A percentile compares a stretch with the other conserved stretches of the same genome.
Evolutionary conservation across 2,329 filamentous ascomycete species (phyloP).

Genomic region (Polytolypa hystricis): DNA sequence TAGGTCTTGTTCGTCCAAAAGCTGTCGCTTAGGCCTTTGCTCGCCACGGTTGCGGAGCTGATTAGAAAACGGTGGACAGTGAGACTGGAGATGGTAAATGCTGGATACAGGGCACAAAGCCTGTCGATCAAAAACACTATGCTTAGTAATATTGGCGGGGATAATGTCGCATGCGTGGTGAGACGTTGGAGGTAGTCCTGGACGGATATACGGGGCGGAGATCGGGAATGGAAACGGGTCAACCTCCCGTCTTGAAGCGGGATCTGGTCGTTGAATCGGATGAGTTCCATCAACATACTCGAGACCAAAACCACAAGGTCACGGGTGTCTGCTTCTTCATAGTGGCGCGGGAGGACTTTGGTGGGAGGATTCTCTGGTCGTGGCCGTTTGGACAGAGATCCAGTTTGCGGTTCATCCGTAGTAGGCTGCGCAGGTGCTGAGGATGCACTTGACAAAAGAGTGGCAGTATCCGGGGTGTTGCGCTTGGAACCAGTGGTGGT

Average conservation of each 20-base stretch:
- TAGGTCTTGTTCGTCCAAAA: constrained; percentile 99
- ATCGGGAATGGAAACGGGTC: constrained; percentile 87
- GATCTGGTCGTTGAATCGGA: constrained; percentile 80
- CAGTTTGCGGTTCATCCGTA: constrained; percentile 10
- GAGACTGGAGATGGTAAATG: constrained; percentile 91
- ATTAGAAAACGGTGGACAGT: constrained; percentile 97
- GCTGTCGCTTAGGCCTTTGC: constrained; percentile 88
- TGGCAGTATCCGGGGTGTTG: constrained; percentile 12
- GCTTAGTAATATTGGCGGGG: constrained; percentile 84
- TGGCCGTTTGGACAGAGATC: constrained; percentile 35
- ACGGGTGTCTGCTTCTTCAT: constrained; percentile 70
- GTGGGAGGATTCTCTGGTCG: constrained; percentile 34
- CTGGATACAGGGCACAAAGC: constrained; percentile 79
- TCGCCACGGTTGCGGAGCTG: constrained; percentile 86
- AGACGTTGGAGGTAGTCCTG: constrained; percentile 86
- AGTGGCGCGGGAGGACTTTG: constrained; percentile 53
- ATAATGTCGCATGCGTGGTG: constrained; percentile 85
- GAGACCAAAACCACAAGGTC: constrained; percentile 85
- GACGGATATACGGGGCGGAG: constrained; percentile 85
- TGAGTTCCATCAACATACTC: constrained; percentile 91
- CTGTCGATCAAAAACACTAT: constrained; percentile 99
- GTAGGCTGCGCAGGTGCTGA: constrained; percentile 8
- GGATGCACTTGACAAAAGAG: neutral
- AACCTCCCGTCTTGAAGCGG: constrained; percentile 76
- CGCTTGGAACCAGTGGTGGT: constrained; percentile 13